Evolutionary conservation across 805 yeast species (phyloP).

Genomic region (Phaffomyces antillensis): DNA sequence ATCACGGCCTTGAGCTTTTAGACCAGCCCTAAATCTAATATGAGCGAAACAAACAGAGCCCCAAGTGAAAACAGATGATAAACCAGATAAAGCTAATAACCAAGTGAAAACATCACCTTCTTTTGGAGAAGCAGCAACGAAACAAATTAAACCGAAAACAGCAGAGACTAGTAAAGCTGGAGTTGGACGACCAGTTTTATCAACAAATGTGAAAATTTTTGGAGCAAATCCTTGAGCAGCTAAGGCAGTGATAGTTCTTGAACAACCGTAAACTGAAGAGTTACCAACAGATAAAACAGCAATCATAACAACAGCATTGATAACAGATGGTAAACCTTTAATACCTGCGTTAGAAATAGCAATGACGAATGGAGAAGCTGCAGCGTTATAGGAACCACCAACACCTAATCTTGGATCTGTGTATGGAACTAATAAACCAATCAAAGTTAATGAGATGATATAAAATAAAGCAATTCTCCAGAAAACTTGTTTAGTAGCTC

Average conservation of each 20-base stretch:
- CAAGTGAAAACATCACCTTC: constrained; percentile 59
- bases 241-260: constrained; percentile 47
- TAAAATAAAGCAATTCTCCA: constrained; percentile 58
- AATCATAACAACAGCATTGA: constrained; percentile 53
- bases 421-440: constrained; percentile 54
- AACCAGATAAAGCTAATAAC: constrained; percentile 72
- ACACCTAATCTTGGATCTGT: constrained; percentile 47
- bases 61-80: constrained; percentile 78
- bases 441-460: constrained; percentile 45
- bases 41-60: constrained; percentile 64
- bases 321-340: constrained; percentile 49
- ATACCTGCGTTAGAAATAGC: constrained; percentile 57
- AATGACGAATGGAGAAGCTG: constrained; percentile 60
- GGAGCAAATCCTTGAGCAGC: constrained; percentile 48
- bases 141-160: constrained; percentile 49
- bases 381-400: constrained; percentile 38
- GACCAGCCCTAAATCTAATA: constrained; percentile 56
- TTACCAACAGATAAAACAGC: constrained; percentile 46
- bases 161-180: constrained; percentile 32
- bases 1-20: constrained; percentile 54
- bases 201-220: constrained; percentile 37
- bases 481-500: constrained; percentile 41
- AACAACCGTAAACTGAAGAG: constrained; percentile 48
- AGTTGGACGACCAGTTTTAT: constrained; percentile 48
- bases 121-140: constrained; percentile 52